Evolutionary conservation across 176 grass and related monocot genomes (phyloP), one percentile per base, ranked within the genome.

Genomic region (Oryza australiensis): DNA sequence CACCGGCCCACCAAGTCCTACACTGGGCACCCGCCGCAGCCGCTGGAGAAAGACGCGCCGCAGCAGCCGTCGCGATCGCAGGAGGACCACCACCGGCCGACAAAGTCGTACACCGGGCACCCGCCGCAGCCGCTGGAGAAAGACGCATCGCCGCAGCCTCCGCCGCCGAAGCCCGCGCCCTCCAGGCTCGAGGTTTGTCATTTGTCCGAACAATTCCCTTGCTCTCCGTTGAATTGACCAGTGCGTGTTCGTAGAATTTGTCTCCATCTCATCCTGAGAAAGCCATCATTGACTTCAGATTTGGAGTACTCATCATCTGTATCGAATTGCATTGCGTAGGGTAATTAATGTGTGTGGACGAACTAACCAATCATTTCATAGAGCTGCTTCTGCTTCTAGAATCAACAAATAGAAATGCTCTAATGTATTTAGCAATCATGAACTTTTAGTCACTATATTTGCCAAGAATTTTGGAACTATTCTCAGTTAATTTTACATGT

Each of bases 131-230:
- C 51, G 23, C 70, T 70, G 12, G 15, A 32, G 4, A 68, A 51
- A 66, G 32, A 43, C 67, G 46, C 83, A 45, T 26, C 88, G 82
- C 83, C 83, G 83, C 11, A 18, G 48, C 48, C 15, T 3, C 49
- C 49, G 18, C 15, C 16, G 51, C 18, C 51, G 6, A 55, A 43
- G 40, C 20, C 63, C 7, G 68, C 2, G 64, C 27, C 46, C 12
- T 27, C 49, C n/a, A 49, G 76, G 73, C 88, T 90, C 45, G 45
- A 82, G 88, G 87, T 88, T 12, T 38, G 86, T 24, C 55, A 24
- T 60, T 1, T 72, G 12, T 2, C 3, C 20, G 8, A 43, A 62
- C 23, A 64, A 15, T 35, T 24, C 73, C 8, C 81, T 38, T 16
- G 70, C 40, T 12, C 16, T 71, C 73, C 60, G 68, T 57, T 73